These are phyloP conservation scores for Parasitella parasitica DNA, from an alignment of 371 early-diverging fungal species.

Conservation along the genomic window DNA sequence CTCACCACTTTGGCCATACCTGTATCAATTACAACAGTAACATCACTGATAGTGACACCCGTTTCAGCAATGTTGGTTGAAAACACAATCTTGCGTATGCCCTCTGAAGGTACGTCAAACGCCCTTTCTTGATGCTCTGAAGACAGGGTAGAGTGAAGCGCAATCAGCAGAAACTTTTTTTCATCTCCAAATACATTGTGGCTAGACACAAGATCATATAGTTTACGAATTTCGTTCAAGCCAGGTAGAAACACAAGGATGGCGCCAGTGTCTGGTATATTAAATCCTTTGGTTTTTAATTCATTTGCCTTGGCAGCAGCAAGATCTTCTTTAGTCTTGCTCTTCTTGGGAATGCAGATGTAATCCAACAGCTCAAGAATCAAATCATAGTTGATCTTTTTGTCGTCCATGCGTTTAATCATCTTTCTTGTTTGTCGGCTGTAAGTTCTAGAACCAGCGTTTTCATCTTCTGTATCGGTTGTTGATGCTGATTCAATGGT, in stretches of 20 bases:
- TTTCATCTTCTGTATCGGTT: conserved; percentile 25
- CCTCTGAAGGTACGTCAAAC: conserved; percentile 61
- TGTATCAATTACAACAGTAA: conserved; percentile 92
- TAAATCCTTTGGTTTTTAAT: conserved; percentile 3
- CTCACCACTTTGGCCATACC: conserved; percentile 84
- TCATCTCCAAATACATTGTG: conserved; percentile 47
- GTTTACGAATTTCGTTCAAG: conserved; percentile 72
- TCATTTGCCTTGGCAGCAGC: conserved; percentile 8
- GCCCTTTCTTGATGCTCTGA: conserved; percentile 69
- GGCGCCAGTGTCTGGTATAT: conserved; percentile 66
- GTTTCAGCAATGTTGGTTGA: conserved; percentile 96
- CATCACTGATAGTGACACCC: conserved; percentile 93
- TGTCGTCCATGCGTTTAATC: conserved; percentile 60
- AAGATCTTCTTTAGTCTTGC: not conserved
- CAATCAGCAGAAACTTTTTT: conserved; percentile 58
- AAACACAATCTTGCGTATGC: conserved; percentile 83
- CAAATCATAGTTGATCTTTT: conserved; percentile 72
- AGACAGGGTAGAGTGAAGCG: conserved; percentile 80
- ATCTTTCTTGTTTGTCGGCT: conserved; percentile 45
- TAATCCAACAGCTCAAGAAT: conserved; percentile 64
- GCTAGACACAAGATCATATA: conserved; percentile 56
- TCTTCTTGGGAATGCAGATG: conserved; percentile 38
- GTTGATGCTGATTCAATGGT: not conserved
- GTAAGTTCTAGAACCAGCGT: conserved; percentile 24
- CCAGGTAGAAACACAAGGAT: conserved; percentile 91